Evolutionary conservation across 352 stramenopile species (phyloP), one percentile per base, ranked within the genome.

Genomic region (Pythium phragmitis): DNA sequence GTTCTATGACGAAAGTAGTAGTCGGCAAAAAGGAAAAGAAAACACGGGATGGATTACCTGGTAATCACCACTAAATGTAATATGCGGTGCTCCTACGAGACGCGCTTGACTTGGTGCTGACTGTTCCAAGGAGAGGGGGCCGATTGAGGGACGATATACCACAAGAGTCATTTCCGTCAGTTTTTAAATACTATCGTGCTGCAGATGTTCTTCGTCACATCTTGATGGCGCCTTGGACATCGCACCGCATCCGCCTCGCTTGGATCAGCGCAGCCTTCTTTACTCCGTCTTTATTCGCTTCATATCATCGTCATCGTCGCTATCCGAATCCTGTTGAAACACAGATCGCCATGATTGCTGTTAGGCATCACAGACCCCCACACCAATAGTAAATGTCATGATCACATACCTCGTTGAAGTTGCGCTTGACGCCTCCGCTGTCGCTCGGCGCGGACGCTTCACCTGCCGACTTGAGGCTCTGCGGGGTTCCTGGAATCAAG

Each of bases 281-380:
- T 70, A 88, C 45, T 83, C 74, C 23, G 67, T 83, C 49, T 83
- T 82, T 63, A 87, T 73, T 11, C 80, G 76, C 61, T 89, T 89
- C 52, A 88, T 67, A 71, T 89, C 80, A 56, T 89, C 80, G 34
- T 87, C 80, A 68, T 82, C 84, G 68, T 88, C 80, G 53, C 75
- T 85, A 47, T 89, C 80, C 30, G 79, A 77, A 60, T 88, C 55
- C 58, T 75, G 55, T 16, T 49, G 7, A 65, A 42, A 30, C n/a
- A 45, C 60, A 53, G 60, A 36, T 69, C 7, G 2, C 21, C 54
- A 42, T 43, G 14, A 30, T 51, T 19, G 17, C 4, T 50, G 17
- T 50, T 11, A 23, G 45, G 45, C 19, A n/a, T 47, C 19, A 46
- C 30, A 49, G 3, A 19, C 54, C 9, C 39, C 3, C 16, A 49